Evolutionary conservation across 2,329 filamentous ascomycete genomes (phyloP).

Genomic region (Xylariales sp.): DNA sequence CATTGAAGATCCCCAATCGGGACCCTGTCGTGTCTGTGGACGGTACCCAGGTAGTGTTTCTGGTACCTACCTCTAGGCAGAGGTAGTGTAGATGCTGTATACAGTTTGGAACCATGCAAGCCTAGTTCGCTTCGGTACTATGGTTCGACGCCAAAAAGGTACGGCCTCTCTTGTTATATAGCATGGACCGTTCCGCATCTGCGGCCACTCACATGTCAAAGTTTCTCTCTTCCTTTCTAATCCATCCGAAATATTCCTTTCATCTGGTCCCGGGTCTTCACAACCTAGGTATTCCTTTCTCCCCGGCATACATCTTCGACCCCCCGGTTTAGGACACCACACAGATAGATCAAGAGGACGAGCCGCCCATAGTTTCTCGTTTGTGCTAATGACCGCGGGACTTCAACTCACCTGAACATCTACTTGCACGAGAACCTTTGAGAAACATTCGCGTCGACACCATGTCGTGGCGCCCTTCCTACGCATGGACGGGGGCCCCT

Average conservation of each 20-base stretch:
- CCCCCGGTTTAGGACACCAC: neutral
- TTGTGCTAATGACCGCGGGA: slow-evolving; percentile 7
- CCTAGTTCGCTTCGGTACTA: slow-evolving; percentile 20
- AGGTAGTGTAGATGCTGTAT: neutral
- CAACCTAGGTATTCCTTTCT: neutral
- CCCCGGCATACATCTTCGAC: neutral
- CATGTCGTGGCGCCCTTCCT: slow-evolving; percentile 63
- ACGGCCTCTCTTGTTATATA: slow-evolving; percentile 39
- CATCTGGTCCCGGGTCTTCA: neutral
- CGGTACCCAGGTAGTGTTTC: neutral
- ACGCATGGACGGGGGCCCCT: slow-evolving; percentile 69
- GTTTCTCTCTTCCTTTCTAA: slow-evolving; percentile 4
- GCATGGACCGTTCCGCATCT: slow-evolving; percentile 36
- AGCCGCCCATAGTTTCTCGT: neutral
- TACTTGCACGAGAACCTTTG: neutral
- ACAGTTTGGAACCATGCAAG: neutral
- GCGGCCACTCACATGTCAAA: slow-evolving; percentile 23
- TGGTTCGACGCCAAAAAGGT: slow-evolving; percentile 34
- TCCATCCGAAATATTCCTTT: slow-evolving; percentile 16
- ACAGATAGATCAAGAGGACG: neutral
- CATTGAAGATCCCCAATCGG: slow-evolving; percentile 39
- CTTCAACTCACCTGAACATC: neutral
- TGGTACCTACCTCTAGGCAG: no score
- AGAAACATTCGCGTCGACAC: slow-evolving; percentile 14
- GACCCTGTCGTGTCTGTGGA: slow-evolving; percentile 28